These are phyloP conservation scores for Aspergillus versicolor DNA, from an alignment of 2,329 filamentous ascomycete species.

Conservation along the genomic window DNA sequence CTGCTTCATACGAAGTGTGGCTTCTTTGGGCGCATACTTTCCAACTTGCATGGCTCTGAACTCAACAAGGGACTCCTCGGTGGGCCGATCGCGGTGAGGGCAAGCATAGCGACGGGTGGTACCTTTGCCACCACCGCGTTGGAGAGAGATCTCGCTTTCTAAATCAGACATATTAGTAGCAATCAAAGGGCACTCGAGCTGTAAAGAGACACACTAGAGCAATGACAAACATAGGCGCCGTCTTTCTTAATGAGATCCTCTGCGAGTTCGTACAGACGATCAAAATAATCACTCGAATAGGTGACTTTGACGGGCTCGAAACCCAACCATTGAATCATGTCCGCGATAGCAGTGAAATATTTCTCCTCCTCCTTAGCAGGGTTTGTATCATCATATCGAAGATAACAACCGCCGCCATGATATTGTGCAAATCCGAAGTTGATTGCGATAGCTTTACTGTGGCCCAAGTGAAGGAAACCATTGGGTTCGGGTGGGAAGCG, in stretches of 20 bases:
- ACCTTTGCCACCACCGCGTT: neutral
- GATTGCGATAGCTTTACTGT: neutral
- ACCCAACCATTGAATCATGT: neutral
- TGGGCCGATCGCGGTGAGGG: neutral
- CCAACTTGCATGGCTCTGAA: neutral
- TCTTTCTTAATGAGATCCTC: neutral
- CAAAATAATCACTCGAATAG: neutral
- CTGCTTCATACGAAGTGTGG: neutral
- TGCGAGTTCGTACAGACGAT: neutral
- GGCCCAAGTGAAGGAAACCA: neutral
- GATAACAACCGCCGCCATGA: neutral
- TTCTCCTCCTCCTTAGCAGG: neutral
- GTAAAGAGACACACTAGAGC: neutral
- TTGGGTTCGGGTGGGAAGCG: neutral
- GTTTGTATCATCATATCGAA: neutral
- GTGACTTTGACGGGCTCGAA: neutral
- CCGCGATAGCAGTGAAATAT: neutral
- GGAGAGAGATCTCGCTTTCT: neutral
- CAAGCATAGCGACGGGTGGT: neutral
- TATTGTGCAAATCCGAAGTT: neutral
- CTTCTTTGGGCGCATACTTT: neutral
- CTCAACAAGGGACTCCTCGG: neutral
- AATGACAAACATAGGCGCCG: neutral
- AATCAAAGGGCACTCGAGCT: neutral
- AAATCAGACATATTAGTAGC: neutral